Base-by-base conservation (phyloP, 805 yeast species). In the Ogataea philodendri region DNA sequence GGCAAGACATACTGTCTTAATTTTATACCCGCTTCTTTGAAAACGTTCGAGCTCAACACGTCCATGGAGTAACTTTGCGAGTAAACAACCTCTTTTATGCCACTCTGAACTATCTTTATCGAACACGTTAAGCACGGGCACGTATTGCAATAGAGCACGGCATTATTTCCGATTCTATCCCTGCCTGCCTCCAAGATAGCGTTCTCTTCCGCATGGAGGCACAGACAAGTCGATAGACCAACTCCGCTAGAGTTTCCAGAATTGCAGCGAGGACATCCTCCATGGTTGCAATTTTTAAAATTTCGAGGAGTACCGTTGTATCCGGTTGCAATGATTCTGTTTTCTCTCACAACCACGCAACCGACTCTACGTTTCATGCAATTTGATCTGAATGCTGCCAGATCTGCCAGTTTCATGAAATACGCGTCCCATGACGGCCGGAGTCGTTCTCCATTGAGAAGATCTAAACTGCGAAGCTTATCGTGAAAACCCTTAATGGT, bases 361-460 rank as follows among this genome's bases (percentile, higher is more conserved):
- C 99, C 99, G 3, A 93, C 99, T 35, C 95, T 71, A 41, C 99
- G 67, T 60, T 93, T 93, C 97, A 93, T 93, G 65, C 99, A 93
- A 49, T 93, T 93, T 17, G 95, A 81, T 46, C 99, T 68, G 30
- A 81, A 66, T 0, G 98, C 95, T 0, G 98, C 98, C 52, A 93
- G 69, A 47, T 86, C 88, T 0, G 98, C 97, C 41, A 93, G 62
- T 26, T 79, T 69, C 98, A 93, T 93, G 60, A 93, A 93, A 57
- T 93, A 93, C 2, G 90, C 74, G 57, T 93, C 98, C 99, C 99
- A 93, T 3, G 81, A 75, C 1, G 99, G 99, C 37, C 99, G 66
- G 21, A 86, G 66, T 22, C 95, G 64, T 14, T 76, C 63, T 14
- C 65, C 30, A 32, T 86, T 80, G 40, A 58, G 39, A 7, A 79